These are phyloP conservation scores for Lachnum nothofagi DNA, from an alignment of 2,329 filamentous ascomycete species.

Conservation along the genomic window DNA sequence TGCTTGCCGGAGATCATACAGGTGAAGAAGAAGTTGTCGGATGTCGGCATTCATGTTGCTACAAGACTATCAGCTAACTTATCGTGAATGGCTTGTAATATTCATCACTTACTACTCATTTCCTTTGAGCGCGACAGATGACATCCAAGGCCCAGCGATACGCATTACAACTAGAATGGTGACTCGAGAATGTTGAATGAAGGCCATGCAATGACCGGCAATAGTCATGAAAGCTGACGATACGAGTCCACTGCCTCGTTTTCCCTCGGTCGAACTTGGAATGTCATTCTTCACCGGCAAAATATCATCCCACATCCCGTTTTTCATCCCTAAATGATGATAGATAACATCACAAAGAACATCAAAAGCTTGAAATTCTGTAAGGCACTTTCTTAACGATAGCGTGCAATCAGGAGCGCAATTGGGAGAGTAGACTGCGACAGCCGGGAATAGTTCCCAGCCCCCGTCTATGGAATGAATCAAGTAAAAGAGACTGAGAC, in stretches of 20 bases:
- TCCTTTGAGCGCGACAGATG: too few relatives aligned
- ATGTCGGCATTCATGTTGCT: too few relatives aligned
- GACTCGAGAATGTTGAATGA: too few relatives aligned
- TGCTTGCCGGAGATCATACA: too few relatives aligned
- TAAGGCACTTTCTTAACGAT: not conserved
- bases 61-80: too few relatives aligned
- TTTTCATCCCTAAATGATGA: not conserved
- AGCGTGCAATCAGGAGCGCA: not conserved
- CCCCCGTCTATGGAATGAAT: not conserved
- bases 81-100: too few relatives aligned
- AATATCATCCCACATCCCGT: not conserved
- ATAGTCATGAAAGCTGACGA: not conserved
- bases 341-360: not conserved
- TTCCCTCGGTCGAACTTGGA: not conserved
- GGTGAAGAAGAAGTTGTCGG: too few relatives aligned
- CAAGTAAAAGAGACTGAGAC: not conserved
- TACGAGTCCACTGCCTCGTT: too few relatives aligned
- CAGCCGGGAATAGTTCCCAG: too few relatives aligned
- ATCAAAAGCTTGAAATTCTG: not conserved
- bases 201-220: not conserved
- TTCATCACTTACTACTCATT: too few relatives aligned
- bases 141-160: too few relatives aligned
- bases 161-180: too few relatives aligned
- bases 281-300: not conserved
- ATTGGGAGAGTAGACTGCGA: not conserved